A percentile compares a stretch with the other conserved stretches of the same genome.
Evolutionary conservation across 495 filamentous ascomycete species (phyloP).

Genomic region (Tetracladium setigerum): DNA sequence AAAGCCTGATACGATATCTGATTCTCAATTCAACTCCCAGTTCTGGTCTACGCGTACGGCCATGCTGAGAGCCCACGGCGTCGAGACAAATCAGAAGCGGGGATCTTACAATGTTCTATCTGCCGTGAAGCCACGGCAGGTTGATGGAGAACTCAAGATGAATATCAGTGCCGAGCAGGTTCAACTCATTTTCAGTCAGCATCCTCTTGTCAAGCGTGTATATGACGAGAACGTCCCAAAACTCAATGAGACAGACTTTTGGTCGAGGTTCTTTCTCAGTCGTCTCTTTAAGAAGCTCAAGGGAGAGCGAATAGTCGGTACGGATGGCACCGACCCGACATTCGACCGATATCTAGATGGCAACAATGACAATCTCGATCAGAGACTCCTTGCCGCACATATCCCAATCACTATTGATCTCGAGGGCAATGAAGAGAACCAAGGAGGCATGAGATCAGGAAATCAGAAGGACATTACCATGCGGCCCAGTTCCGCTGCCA

Average conservation of each 20-base stretch:
- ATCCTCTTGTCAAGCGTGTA: conserved; percentile 81
- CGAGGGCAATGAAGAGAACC: conserved; percentile 88
- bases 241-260: conserved; percentile 72
- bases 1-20: conserved; percentile 73
- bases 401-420: conserved; percentile 87
- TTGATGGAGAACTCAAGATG: conserved; percentile 69
- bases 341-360: conserved; percentile 78
- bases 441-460: conserved; percentile 56
- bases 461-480: conserved; percentile 85
- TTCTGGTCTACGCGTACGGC: conserved; percentile 89
- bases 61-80: conserved; percentile 80
- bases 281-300: conserved; percentile 84
- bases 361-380: conserved; percentile 46
- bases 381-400: conserved; percentile 45
- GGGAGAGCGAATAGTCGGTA: conserved; percentile 72
- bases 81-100: conserved; percentile 74
- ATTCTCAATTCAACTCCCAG: conserved; percentile 71
- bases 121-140: conserved; percentile 72
- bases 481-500: conserved; percentile 58
- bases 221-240: conserved; percentile 93
- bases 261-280: conserved; percentile 87
- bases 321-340: conserved; percentile 61
- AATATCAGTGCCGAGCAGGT: conserved; percentile 90
- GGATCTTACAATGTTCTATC: conserved; percentile 91
- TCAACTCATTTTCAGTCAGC: conserved; percentile 83